These are phyloP conservation scores for Endoconidiophora polonica DNA, from an alignment of 2,329 filamentous ascomycete genomes.

Conservation along the genomic window DNA sequence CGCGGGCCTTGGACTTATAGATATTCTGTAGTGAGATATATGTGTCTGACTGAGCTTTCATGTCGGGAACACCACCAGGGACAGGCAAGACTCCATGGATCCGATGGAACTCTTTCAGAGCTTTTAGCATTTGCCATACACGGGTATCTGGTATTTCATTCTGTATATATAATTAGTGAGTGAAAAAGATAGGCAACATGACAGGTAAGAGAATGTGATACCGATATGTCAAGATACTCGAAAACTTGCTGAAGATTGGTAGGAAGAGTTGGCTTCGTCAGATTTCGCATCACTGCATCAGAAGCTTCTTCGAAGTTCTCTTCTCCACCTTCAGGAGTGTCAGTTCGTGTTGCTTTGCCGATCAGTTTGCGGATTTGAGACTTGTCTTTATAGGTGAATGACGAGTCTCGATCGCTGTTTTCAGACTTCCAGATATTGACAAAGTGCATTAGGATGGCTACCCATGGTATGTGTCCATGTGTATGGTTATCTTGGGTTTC, in stretches of 20 bases:
- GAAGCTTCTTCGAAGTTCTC: conserved; percentile 95
- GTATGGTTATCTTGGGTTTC: conserved; percentile 57
- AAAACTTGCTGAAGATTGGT: conserved; percentile 64
- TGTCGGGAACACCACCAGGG: conserved; percentile 78
- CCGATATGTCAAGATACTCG: conserved; percentile 14
- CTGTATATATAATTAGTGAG: neutral
- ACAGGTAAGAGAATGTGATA: neutral
- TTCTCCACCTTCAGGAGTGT: conserved; percentile 71
- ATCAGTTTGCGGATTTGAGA: conserved; percentile 61
- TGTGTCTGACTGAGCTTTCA: conserved; percentile 85
- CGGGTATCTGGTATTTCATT: neutral
- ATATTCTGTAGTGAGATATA: conserved; percentile 85
- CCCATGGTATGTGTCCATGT: conserved; percentile 82
- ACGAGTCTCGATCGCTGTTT: conserved; percentile 48
- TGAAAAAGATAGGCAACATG: neutral
- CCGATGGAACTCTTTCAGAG: conserved; percentile 60
- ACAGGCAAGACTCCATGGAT: conserved; percentile 62
- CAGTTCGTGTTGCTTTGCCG: conserved; percentile 45
- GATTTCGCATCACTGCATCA: conserved; percentile 72
- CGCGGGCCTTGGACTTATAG: conserved; percentile 75
- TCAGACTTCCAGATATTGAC: conserved; percentile 61
- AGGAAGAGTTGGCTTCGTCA: conserved; percentile 52
- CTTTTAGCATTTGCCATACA: conserved; percentile 82
- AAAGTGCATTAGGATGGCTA: conserved; percentile 68
- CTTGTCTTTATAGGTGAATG: conserved; percentile 59